phyloP scores from a whole-genome alignment of 257 asterid species.

The Ophiorrhiza pumila region DNA sequence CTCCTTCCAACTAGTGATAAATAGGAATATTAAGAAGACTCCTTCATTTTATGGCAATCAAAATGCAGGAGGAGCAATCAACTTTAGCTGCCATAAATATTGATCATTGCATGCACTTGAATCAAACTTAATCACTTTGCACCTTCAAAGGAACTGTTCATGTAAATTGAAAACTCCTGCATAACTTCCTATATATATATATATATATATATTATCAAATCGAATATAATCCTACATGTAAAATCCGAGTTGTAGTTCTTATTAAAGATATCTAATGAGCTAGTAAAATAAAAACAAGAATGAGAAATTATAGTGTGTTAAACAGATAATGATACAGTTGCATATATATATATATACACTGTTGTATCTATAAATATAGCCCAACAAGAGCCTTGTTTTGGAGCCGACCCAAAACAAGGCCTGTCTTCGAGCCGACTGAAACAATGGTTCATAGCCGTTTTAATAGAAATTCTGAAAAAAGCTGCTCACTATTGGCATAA shows the following conservation, averaged over 20 bases:
- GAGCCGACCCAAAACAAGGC: constrained; percentile 43
- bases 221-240: not conserved
- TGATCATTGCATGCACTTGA: too few species aligned
- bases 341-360: too few species aligned
- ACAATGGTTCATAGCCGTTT: constrained; percentile 14
- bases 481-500: constrained; percentile 45
- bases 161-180: too few species aligned
- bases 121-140: not conserved
- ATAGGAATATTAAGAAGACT: too few species aligned
- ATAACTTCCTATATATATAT: too few species aligned
- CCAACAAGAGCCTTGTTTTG: constrained; percentile 33
- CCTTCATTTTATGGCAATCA: too few species aligned
- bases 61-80: too few species aligned
- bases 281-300: not conserved
- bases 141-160: too few species aligned
- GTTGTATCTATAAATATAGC: constrained; percentile 12
- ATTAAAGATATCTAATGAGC: not conserved
- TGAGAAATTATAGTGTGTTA: not conserved
- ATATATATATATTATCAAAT: too few species aligned
- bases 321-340: not conserved
- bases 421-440: constrained; percentile 68
- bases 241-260: not conserved
- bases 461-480: constrained; percentile 48
- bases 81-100: too few species aligned
- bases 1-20: too few species aligned